Base-by-base conservation (phyloP, 2,329 filamentous ascomycete species). In the Fusarium proliferatum region DNA sequence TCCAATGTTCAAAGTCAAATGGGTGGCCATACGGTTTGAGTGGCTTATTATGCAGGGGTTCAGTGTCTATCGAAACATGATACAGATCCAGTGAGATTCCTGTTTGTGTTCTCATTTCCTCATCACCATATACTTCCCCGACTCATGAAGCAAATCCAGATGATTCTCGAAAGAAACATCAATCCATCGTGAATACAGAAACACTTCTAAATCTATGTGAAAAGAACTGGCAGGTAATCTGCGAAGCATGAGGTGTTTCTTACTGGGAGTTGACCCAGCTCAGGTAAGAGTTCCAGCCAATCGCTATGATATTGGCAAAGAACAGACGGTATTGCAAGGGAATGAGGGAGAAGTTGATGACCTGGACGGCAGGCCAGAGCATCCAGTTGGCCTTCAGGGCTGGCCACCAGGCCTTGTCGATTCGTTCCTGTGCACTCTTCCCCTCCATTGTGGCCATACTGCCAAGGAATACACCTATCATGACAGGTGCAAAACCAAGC, bases 381-480 rank as follows among this genome's bases (percentile, higher is more conserved):
- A 94, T 89, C 88, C 94, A 94, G 85, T 97, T 98, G 81, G 94
- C 92, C 81, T 88, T 88, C 79, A 97, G 88, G 38, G 93, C 93
- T 17, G 89, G 87, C 74, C 84, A 82, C 84, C 95, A 98, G 68
- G 89, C 92, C 78, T 88, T 90, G 67, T 89, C 84, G 62, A 96
- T 86, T 84, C 96, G 95, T 79, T 95, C 89, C 77, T 85, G 66
- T 34, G 86, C 83, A 64, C 82, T 83, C 38, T 79, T 79, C 33
- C 94, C 94, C 83, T 97, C 94, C 82, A 96, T 87, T 68, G 92
- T 87, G 21, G 95, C 94, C 94, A 97, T 97, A 80, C 89, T 93
- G 74, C 89, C 89, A 71, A 98, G 86, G 86, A 98, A 98, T 70
- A 92, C 85, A 71, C 90, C 91, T 81, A 97, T 91, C 82, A 97